Conservation (phyloP, 805 yeast genomes). For the Groenewaldozyma tartarivorans region DNA sequence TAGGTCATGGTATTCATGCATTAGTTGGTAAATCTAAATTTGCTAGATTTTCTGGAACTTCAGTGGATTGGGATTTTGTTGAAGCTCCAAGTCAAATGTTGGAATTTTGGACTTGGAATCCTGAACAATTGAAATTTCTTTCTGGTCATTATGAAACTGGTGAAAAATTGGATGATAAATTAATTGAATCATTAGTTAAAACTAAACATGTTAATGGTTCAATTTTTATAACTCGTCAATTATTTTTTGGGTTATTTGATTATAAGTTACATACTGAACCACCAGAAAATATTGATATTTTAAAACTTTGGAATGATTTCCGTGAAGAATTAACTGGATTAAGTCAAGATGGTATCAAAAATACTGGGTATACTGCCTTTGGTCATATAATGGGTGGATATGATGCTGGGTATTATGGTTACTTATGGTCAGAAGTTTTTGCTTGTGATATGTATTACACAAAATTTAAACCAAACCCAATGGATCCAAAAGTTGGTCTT, state of each 20-base stretch:
- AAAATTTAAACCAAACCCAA: conserved; percentile 57
- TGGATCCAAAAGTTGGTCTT: conserved; percentile 51
- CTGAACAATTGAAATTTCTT: conserved; percentile 44
- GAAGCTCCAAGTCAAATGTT: conserved; percentile 88
- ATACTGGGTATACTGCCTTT: conserved; percentile 68
- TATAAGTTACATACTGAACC: conserved; percentile 51
- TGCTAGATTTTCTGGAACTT: conserved; percentile 66
- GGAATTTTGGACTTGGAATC: conserved; percentile 83
- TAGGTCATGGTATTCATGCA: conserved; percentile 84
- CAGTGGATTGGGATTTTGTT: conserved; percentile 77
- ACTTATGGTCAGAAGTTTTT: conserved; percentile 76
- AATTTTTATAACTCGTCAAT: conserved; percentile 59
- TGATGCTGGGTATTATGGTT: conserved; percentile 81
- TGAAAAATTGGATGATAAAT: conserved; percentile 45
- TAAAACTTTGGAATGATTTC: conserved; percentile 53
- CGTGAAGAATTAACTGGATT: conserved; percentile 50
- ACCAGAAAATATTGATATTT: conserved; percentile 35
- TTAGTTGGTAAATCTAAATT: conserved; percentile 56
- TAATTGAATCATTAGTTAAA: conserved; percentile 47
- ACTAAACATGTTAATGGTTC: conserved; percentile 76
- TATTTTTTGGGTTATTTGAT: conserved; percentile 72
- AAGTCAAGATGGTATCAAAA: conserved; percentile 42
- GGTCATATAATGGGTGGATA: conserved; percentile 78
- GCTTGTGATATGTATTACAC: conserved; percentile 76
- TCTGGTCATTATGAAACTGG: conserved; percentile 58